phyloP scores from a whole-genome alignment of 345 rosid species.

The Kernera saxatilis region DNA sequence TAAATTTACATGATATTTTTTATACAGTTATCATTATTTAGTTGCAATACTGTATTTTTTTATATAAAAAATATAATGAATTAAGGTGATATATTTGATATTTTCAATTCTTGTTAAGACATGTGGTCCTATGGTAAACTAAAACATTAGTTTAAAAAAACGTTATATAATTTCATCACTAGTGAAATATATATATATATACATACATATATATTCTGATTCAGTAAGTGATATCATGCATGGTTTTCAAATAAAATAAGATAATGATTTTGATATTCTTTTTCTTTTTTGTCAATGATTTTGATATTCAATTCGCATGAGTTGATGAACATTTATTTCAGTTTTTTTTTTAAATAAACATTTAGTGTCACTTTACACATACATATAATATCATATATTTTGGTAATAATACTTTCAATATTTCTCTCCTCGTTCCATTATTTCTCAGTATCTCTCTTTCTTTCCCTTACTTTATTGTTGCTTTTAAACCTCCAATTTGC shows the following conservation, averaged over 20 bases:
- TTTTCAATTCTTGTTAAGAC: not conserved
- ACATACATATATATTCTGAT: not conserved
- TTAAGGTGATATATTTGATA: not conserved
- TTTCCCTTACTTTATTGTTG: slow-evolving; percentile 14
- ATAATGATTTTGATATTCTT: not conserved
- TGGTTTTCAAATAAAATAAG: not conserved
- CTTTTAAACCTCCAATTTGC: not conserved
- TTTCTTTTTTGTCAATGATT: too few relatives aligned
- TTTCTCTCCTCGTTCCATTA: slow-evolving; percentile 8
- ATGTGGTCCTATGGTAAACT: not conserved
- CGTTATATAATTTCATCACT: not conserved
- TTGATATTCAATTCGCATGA: not conserved
- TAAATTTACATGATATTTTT: not conserved
- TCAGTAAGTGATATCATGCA: not conserved
- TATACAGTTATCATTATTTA: not conserved
- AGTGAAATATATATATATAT: not conserved
- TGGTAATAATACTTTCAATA: not conserved
- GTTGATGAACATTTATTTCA: not conserved
- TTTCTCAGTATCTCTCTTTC: slow-evolving; percentile 1
- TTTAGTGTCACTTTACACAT: not conserved
- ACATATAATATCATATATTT: not conserved
- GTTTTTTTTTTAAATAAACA: too few relatives aligned
- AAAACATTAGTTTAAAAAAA: not conserved
- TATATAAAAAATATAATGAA: too few relatives aligned
- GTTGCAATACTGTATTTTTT: not conserved